Base-by-base conservation (phyloP, 352 stramenopile species). In the Pelagophyceae sp. region DNA sequence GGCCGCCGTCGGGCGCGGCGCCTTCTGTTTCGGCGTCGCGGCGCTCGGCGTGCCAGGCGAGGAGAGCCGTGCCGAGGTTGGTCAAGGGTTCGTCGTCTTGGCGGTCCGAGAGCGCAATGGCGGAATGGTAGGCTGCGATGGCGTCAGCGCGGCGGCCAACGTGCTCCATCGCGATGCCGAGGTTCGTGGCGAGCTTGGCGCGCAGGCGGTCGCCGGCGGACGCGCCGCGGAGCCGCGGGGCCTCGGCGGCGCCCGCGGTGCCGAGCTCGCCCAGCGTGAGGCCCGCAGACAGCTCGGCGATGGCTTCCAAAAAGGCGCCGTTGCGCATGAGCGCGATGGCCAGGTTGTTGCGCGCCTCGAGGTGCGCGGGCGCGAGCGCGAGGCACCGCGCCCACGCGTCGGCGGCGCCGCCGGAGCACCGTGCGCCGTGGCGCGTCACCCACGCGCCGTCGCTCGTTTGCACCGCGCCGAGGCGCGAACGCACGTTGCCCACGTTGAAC, bases 141-240 rank as follows among this genome's bases (percentile, higher is more conserved):
- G 67, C 67, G 25, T 74, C 67, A 2, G 20, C 67, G 35, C 20
- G 19, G 11, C 31, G 35, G 29, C 3, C 67, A 23, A 2, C 37
- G 37, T 50, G 33, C 67, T 74, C 67, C 35, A 74, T 11, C 23
- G 67, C 67, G 67, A 74, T 37, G 38, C 67, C 67, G 35, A 50
- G 67, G 67, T 74, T 74, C 20, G 27, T 51, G 35, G 1, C 6
- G 67, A 74, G 67, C 5, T 74, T 54, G 23, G 45, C 45, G n/a
- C n/a, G n/a, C n/a, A n/a, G n/a, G n/a, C n/a, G n/a, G n/a, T n/a
- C n/a, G n/a, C n/a, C n/a, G n/a, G n/a, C n/a, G n/a, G n/a, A n/a
- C 45, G 11, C 45, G 45, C 11, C 45, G 11, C 11, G 11, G 11
- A 23, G 11, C 45, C 45, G 45, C 23, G 11, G 45, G 45, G 11